A percentile compares a stretch with the other conserved stretches of the same genome.
These are phyloP conservation scores for Aulographum hederae DNA, from an alignment of 2,329 filamentous ascomycete species.

Conservation along the genomic window DNA sequence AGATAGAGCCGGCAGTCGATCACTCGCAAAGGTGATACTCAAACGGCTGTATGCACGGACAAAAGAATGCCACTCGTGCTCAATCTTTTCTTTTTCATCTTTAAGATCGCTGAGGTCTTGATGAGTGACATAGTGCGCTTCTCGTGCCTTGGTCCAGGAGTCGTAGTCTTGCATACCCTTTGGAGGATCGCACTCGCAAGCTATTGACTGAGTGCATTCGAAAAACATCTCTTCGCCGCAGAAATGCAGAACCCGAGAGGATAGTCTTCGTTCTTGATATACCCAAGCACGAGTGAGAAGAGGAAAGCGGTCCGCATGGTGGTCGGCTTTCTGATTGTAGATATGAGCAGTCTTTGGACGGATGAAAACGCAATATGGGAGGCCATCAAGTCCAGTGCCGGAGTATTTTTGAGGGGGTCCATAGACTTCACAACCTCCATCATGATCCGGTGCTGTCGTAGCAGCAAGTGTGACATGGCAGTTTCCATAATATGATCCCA, in stretches of 20 bases:
- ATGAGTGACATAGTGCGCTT: not conserved
- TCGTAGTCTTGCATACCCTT: not conserved
- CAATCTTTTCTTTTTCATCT: not conserved
- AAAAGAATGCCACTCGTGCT: not conserved
- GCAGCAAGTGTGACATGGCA: slow-evolving; percentile 4
- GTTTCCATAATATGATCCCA: slow-evolving; percentile 4
- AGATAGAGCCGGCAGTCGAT: not conserved
- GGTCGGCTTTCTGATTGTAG: not conserved
- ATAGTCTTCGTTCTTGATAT: slow-evolving; percentile 4
- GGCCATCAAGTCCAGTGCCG: not conserved
- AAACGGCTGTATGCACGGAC: not conserved
- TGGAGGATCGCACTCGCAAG: not conserved
- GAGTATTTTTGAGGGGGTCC: no score
- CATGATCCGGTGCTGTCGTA: slow-evolving; percentile 1
- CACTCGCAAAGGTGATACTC: not conserved
- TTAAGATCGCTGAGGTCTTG: no score
- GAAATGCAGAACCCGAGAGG: slow-evolving; percentile 4
- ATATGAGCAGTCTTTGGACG: no score
- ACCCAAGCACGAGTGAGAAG: slow-evolving; percentile 6
- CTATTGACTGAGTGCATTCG: slow-evolving; percentile 2
- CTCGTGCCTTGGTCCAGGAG: not conserved
- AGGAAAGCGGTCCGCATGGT: slow-evolving; percentile 1
- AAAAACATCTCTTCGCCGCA: slow-evolving; percentile 3
- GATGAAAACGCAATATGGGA: not conserved
- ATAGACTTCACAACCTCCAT: no score